phyloP scores from a whole-genome alignment of 2,329 filamentous ascomycete species.

The Clonostachys solani region DNA sequence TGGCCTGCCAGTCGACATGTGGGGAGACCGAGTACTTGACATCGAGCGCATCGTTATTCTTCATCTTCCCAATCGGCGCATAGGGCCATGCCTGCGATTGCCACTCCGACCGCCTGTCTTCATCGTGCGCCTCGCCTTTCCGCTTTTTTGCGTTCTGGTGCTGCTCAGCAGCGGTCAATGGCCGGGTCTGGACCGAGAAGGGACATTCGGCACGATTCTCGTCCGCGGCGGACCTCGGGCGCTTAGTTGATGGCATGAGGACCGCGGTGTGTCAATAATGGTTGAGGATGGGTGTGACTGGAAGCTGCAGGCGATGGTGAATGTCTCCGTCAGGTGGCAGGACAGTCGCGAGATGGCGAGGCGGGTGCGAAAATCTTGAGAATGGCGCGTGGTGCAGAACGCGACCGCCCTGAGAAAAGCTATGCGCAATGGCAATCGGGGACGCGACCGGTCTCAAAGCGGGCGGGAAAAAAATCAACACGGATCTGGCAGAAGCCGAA shows the following conservation, averaged over 20 bases:
- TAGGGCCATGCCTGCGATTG: constrained; percentile 46
- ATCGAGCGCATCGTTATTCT: constrained; percentile 48
- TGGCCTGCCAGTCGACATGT: constrained; percentile 48
- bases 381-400: too few relatives aligned
- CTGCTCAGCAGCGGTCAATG: constrained; percentile 19
- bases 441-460: too few relatives aligned
- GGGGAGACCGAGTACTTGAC: constrained; percentile 50
- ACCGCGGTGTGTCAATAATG: too few relatives aligned
- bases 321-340: too few relatives aligned
- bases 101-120: constrained; percentile 37
- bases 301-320: too few relatives aligned
- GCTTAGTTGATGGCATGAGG: constrained; percentile 33
- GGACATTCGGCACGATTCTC: constrained; percentile 54
- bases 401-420: too few relatives aligned
- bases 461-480: too few relatives aligned
- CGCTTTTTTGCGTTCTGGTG: constrained; percentile 40
- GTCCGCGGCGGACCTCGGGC: constrained; percentile 41
- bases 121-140: constrained; percentile 40
- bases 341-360: too few relatives aligned
- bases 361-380: too few relatives aligned
- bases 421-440: too few relatives aligned
- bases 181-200: constrained; percentile 30
- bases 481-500: too few relatives aligned
- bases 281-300: too few relatives aligned
- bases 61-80: constrained; percentile 49